phyloP scores from a whole-genome alignment of 768 basidiomycete genomes.

The Nevesoporus exiguus region DNA sequence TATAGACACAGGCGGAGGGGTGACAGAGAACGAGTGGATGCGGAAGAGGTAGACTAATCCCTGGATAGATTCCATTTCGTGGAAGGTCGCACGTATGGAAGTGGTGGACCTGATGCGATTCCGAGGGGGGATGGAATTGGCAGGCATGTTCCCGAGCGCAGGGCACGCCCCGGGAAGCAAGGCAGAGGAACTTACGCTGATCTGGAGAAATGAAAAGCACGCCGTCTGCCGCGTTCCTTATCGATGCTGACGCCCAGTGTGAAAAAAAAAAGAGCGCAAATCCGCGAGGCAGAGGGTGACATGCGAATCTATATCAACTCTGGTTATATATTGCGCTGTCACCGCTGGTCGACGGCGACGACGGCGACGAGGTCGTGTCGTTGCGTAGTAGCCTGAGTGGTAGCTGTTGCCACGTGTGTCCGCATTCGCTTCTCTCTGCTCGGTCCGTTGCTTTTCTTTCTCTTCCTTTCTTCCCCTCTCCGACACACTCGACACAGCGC shows the following conservation, averaged over 20 bases:
- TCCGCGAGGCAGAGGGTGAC: constrained; percentile 26
- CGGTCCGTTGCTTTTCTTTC: constrained; percentile 6
- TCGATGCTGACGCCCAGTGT: constrained; percentile 19
- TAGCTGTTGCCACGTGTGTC: constrained; percentile 17
- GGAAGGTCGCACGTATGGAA: constrained; percentile 15
- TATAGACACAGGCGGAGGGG: constrained; percentile 2
- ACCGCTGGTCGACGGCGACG: neutral
- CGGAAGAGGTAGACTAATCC: neutral
- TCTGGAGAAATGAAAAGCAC: constrained; percentile 32
- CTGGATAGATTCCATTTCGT: constrained; percentile 8
- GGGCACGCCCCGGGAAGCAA: constrained; percentile 20
- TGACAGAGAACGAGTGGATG: constrained; percentile 7
- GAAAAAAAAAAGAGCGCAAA: constrained; percentile 15
- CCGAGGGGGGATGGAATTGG: constrained; percentile 19
- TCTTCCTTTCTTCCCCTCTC: no score
- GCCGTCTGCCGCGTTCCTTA: constrained; percentile 28
- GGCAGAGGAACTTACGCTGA: constrained; percentile 21
- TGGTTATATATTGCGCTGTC: constrained; percentile 13
- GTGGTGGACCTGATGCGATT: constrained; percentile 11
- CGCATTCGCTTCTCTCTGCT: constrained; percentile 5
- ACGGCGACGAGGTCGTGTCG: neutral
- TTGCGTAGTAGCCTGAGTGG: neutral
- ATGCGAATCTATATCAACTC: constrained; percentile 24
- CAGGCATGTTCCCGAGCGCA: constrained; percentile 19
- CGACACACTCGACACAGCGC: constrained; percentile 8